phyloP scores from a whole-genome alignment of 2,329 filamentous ascomycete genomes.

The Chrysosphaeria jannelii region DNA sequence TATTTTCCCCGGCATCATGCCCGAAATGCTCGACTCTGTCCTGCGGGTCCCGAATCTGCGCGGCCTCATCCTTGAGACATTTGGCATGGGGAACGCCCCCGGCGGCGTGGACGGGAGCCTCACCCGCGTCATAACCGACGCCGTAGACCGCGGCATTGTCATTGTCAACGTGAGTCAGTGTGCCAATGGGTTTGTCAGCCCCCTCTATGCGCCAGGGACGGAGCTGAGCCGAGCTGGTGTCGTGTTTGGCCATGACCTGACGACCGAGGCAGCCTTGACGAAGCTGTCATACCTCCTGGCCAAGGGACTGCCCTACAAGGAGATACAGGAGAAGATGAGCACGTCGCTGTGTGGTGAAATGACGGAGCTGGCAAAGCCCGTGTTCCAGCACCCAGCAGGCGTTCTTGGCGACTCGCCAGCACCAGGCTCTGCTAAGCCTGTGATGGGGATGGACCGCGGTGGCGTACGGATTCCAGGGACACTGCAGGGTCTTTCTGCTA shows the following conservation, averaged over 20 bases:
- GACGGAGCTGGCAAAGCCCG: constrained; percentile 41
- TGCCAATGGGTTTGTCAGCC: constrained; percentile 43
- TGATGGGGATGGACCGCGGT: no score
- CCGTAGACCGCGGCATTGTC: constrained; percentile 51
- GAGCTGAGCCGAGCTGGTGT: constrained; percentile 59
- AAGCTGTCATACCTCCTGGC: constrained; percentile 72
- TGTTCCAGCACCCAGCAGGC: constrained; percentile 45
- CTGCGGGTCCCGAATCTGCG: constrained; percentile 44
- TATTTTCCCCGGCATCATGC: constrained; percentile 75
- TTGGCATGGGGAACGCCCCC: constrained; percentile 77
- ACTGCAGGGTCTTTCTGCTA: constrained; percentile 12
- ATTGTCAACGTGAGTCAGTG: constrained; percentile 87
- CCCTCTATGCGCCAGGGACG: constrained; percentile 49
- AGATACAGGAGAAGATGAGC: constrained; percentile 43
- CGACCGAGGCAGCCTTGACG: constrained; percentile 67
- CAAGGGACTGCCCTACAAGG: constrained; percentile 28
- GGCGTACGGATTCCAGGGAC: no score
- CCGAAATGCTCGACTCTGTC: constrained; percentile 76
- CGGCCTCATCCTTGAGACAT: constrained; percentile 69
- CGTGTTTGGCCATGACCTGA: constrained; percentile 69
- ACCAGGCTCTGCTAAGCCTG: background rate
- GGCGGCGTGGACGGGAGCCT: constrained; percentile 52
- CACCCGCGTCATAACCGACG: constrained; percentile 45
- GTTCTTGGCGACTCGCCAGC: constrained; percentile 9
- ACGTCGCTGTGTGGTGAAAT: constrained; percentile 56